A percentile compares a stretch with the other conserved stretches of the same genome.
These are phyloP conservation scores for Colletotrichum gigasporum DNA, from an alignment of 2,329 filamentous ascomycete genomes.

Conservation along the genomic window DNA sequence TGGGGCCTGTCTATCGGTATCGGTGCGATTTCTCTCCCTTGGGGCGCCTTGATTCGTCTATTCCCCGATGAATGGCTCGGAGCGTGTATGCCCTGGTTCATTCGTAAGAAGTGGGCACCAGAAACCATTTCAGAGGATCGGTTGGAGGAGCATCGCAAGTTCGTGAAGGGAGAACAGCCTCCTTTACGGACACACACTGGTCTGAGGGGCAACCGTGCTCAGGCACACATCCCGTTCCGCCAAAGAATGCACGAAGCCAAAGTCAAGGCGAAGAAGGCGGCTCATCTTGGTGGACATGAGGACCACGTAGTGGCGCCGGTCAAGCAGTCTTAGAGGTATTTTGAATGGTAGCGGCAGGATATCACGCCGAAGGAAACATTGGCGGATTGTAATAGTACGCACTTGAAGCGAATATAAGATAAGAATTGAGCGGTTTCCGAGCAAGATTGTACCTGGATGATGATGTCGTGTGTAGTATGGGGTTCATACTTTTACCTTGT, in stretches of 20 bases:
- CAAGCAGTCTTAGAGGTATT: slow-evolving; percentile 36
- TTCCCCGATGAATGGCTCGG: slow-evolving; percentile 71
- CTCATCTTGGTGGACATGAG: not conserved
- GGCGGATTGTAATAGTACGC: too few species aligned
- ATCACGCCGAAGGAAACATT: too few species aligned
- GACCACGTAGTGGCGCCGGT: slow-evolving; percentile 13
- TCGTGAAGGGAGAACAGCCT: slow-evolving; percentile 35
- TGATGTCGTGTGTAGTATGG: too few species aligned
- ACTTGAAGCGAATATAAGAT: too few species aligned
- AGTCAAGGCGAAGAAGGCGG: slow-evolving; percentile 36
- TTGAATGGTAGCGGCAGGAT: too few species aligned
- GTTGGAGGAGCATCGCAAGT: slow-evolving; percentile 29
- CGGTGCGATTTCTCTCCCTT: slow-evolving; percentile 78
- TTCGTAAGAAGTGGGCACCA: slow-evolving; percentile 38
- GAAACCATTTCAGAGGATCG: slow-evolving; percentile 34
- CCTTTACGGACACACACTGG: slow-evolving; percentile 43
- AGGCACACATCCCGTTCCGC: slow-evolving; percentile 42
- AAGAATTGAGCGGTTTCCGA: too few species aligned
- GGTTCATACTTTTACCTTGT: too few species aligned
- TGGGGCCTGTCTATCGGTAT: slow-evolving; percentile 87
- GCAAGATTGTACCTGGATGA: too few species aligned
- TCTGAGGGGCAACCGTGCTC: slow-evolving; percentile 40
- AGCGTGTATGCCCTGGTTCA: slow-evolving; percentile 38
- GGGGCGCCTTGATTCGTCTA: slow-evolving; percentile 76
- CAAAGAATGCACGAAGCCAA: slow-evolving; percentile 40